phyloP scores from a whole-genome alignment of 768 basidiomycete genomes.

The Kwoniella sp. region DNA sequence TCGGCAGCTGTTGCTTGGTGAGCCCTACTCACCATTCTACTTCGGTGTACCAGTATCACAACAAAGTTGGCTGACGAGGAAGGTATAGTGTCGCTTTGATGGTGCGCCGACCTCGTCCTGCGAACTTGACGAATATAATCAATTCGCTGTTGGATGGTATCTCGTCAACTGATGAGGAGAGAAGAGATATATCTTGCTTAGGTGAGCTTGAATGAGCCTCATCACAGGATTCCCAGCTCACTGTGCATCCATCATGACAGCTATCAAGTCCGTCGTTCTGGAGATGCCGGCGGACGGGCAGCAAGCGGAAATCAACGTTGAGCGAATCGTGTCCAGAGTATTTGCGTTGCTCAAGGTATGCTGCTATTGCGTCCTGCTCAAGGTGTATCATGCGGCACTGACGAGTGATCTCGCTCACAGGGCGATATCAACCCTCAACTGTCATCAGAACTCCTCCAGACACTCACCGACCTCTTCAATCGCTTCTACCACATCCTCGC shows the following conservation, averaged over 20 bases:
- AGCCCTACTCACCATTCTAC: conserved; percentile 30
- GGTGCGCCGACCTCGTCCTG: conserved; percentile 78
- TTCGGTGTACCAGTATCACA: not conserved
- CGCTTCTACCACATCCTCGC: conserved; percentile 67
- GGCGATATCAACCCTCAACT: conserved; percentile 53
- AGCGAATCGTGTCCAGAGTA: conserved; percentile 80
- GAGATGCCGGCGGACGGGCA: conserved; percentile 83
- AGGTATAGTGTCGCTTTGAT: conserved; percentile 75
- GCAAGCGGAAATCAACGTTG: conserved; percentile 76
- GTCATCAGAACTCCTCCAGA: conserved; percentile 62
- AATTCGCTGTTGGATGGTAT: conserved; percentile 87
- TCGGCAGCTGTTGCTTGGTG: conserved; percentile 96
- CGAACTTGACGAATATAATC: conserved; percentile 81
- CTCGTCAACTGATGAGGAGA: conserved; percentile 82
- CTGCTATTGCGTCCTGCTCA: not conserved
- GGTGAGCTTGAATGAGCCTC: conserved; percentile 61
- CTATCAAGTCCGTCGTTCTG: conserved; percentile 89
- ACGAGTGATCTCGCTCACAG: conserved; percentile 17
- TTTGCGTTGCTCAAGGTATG: conserved; percentile 78
- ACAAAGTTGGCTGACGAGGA: not conserved
- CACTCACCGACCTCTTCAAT: conserved; percentile 74
- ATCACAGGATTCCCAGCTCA: not conserved
- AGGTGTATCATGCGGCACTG: conserved; percentile 6
- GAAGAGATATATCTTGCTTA: conserved; percentile 89
- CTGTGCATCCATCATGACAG: conserved; percentile 58